phyloP scores from a whole-genome alignment of 441 rosid genomes.

The Melastoma candidum region DNA sequence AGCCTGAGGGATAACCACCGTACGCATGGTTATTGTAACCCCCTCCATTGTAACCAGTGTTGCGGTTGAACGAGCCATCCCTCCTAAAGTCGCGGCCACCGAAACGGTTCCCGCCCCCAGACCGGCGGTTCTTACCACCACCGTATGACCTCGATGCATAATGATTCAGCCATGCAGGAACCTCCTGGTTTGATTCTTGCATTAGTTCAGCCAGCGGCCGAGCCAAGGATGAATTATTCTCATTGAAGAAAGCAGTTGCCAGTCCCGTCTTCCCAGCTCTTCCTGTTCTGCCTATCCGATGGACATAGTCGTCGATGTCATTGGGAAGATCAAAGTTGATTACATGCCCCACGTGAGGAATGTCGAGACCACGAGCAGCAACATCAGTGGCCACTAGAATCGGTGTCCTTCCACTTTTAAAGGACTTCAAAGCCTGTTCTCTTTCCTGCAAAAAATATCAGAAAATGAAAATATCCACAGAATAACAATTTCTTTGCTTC shows the following conservation, averaged over 20 bases:
- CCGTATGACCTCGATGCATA: slow-evolving; percentile 53
- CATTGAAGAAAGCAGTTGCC: slow-evolving; percentile 94
- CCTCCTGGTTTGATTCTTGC: slow-evolving; percentile 90
- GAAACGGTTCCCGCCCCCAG: slow-evolving; percentile 55
- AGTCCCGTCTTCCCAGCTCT: slow-evolving; percentile 85
- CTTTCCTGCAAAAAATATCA: slow-evolving; percentile 55
- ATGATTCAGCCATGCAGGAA: slow-evolving; percentile 71
- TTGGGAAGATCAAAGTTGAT: slow-evolving; percentile 92
- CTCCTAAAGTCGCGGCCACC: no score
- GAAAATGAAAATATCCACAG: neutral
- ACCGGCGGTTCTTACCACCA: slow-evolving; percentile 53
- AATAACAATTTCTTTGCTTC: no score
- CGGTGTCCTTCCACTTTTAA: slow-evolving; percentile 80
- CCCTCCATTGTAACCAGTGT: no score
- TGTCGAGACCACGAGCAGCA: slow-evolving; percentile 95
- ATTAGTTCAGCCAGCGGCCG: slow-evolving; percentile 62
- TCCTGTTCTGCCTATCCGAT: slow-evolving; percentile 89
- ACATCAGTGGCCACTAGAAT: slow-evolving; percentile 93
- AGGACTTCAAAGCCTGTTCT: slow-evolving; percentile 74
- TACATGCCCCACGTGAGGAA: slow-evolving; percentile 87
- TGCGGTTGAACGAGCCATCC: no score
- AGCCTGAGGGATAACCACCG: no score
- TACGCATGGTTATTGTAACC: no score
- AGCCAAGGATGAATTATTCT: slow-evolving; percentile 63
- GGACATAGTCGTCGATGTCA: slow-evolving; percentile 92